Evolutionary conservation across 768 basidiomycete genomes (phyloP).

Genomic region (Hypholoma sublateritium): DNA sequence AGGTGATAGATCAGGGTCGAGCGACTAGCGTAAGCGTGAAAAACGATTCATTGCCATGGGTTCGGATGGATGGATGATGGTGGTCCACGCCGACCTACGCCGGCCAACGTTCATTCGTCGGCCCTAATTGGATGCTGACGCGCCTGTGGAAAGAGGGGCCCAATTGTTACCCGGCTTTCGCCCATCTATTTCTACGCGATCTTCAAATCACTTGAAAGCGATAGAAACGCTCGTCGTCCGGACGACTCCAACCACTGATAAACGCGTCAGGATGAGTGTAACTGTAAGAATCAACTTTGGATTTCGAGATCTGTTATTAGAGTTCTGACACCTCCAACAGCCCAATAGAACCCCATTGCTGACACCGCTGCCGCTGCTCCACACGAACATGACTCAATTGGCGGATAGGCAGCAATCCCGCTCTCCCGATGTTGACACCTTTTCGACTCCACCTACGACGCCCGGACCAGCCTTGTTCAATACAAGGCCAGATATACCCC

Average conservation of each 20-base stretch:
- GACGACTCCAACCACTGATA: conserved; percentile 7
- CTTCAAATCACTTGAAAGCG: background rate
- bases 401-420: conserved; percentile 19
- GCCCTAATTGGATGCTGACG: background rate
- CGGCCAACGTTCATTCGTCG: background rate
- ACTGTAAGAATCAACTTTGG: background rate
- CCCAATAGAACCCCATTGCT: background rate
- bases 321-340: conserved; percentile 1
- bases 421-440: conserved; percentile 37
- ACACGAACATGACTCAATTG: conserved; percentile 18
- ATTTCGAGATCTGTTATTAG: background rate
- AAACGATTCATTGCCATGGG: conserved; percentile 1
- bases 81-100: background rate
- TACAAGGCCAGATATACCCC: conserved; percentile 19
- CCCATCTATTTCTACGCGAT: conserved; percentile 5
- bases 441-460: conserved; percentile 43
- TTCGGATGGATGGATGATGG: background rate
- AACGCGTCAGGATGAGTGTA: conserved; percentile 1
- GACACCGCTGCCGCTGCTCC: background rate
- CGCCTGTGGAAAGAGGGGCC: background rate
- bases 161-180: conserved; percentile 8
- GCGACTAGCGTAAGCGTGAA: background rate
- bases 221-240: conserved; percentile 9
- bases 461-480: conserved; percentile 24
- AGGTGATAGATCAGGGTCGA: background rate